These are phyloP conservation scores for Euphorbia pulcherrima DNA, from an alignment of 345 rosid species.

Conservation along the genomic window DNA sequence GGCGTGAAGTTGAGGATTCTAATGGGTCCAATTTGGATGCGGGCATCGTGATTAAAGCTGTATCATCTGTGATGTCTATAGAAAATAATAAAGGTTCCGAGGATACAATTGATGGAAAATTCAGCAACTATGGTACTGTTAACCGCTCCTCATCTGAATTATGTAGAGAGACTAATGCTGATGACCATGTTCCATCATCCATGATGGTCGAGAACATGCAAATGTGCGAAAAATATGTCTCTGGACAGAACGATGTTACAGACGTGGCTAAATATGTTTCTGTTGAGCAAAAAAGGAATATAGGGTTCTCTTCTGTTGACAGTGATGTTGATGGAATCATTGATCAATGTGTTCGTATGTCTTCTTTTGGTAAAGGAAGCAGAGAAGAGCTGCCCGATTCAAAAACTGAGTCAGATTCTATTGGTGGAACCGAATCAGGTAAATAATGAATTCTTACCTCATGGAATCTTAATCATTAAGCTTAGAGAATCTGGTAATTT, in stretches of 20 bases:
- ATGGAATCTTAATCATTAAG: conserved; percentile 9
- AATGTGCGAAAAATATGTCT: conserved; percentile 17
- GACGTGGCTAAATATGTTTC: conserved; percentile 12
- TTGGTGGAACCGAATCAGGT: conserved; percentile 40
- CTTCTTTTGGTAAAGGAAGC: conserved; percentile 23
- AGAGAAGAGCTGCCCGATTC: conserved; percentile 28
- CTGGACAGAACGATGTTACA: conserved; percentile 19
- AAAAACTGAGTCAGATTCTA: conserved; percentile 31
- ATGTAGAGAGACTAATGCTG: conserved; percentile 18
- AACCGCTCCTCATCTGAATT: conserved; percentile 25
- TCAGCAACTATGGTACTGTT: conserved; percentile 15
- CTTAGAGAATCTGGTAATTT: conserved; percentile 3
- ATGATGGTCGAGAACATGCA: conserved; percentile 21
- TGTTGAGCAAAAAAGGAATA: conserved; percentile 23
- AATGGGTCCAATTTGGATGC: conserved; percentile 20
- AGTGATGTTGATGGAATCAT: conserved; percentile 19
- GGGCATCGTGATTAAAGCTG: conserved; percentile 23
- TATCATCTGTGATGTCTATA: conserved; percentile 22
- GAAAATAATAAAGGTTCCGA: conserved; percentile 26
- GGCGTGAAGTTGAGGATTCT: conserved; percentile 22
- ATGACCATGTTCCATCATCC: conserved; percentile 18
- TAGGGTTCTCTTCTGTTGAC: conserved; percentile 31
- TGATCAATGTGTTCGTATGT: conserved; percentile 25
- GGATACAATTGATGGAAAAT: conserved; percentile 23
- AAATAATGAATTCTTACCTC: conserved; percentile 19